phyloP scores from a whole-genome alignment of 1,284 basidiomycete genomes.

The Acaromyces ingoldii region DNA sequence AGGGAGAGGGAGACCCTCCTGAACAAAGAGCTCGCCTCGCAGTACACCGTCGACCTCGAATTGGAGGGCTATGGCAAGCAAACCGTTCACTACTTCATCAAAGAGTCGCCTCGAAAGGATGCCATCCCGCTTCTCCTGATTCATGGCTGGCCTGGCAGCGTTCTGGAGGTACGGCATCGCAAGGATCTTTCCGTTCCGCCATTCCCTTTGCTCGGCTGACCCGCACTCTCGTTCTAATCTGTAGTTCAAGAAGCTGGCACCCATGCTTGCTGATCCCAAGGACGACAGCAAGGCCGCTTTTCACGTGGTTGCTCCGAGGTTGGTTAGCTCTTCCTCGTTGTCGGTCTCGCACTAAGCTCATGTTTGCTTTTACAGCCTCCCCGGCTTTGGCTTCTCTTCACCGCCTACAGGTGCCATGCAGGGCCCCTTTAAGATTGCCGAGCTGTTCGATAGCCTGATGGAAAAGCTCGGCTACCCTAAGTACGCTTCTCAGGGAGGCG shows the following conservation, averaged over 20 bases:
- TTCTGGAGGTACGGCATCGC: slow-evolving; percentile 5
- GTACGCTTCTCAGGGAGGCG: slow-evolving; percentile 38
- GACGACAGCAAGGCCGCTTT: slow-evolving; percentile 15
- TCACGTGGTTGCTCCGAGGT: slow-evolving; percentile 30
- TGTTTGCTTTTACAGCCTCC: neutral
- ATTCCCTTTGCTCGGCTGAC: no score
- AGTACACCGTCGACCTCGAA: no score
- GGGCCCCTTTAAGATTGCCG: neutral
- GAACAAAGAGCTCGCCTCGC: no score
- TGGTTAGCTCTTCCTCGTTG: slow-evolving; percentile 21
- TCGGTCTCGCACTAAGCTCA: neutral
- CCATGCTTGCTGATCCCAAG: slow-evolving; percentile 9
- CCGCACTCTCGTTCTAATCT: no score
- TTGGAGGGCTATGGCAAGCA: no score
- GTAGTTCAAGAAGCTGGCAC: no score
- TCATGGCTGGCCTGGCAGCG: slow-evolving; percentile 38
- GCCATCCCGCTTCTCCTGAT: slow-evolving; percentile 31
- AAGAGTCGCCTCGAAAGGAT: no score
- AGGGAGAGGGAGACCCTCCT: no score
- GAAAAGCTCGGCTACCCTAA: slow-evolving; percentile 22
- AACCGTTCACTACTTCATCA: no score
- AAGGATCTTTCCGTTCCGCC: no score
- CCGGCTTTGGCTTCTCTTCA: neutral
- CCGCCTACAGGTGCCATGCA: no score
- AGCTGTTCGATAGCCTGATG: slow-evolving; percentile 34